These are phyloP conservation scores for Trichoderma orchidacearum DNA, from an alignment of 495 filamentous ascomycete species.

Conservation along the genomic window DNA sequence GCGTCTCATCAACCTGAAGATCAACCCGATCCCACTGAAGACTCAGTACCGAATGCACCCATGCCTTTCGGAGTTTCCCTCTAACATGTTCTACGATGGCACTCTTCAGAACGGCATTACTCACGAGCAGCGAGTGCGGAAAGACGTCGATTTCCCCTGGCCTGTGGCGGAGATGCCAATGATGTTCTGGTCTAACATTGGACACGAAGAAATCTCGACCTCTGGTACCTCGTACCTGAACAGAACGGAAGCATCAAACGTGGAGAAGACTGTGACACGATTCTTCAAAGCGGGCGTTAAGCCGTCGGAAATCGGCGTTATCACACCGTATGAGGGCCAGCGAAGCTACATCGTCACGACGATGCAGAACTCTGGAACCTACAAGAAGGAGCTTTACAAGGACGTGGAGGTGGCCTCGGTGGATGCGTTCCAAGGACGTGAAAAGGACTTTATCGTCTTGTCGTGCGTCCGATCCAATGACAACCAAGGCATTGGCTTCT, in stretches of 20 bases:
- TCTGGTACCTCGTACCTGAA: slow-evolving; percentile 98
- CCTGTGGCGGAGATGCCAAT: slow-evolving; percentile 87
- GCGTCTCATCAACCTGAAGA: slow-evolving; percentile 85
- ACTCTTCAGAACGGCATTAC: slow-evolving; percentile 96
- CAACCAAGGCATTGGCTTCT: slow-evolving; percentile 97
- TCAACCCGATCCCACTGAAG: slow-evolving; percentile 83
- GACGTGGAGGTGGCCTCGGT: slow-evolving; percentile 98
- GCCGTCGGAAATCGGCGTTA: slow-evolving; percentile 86
- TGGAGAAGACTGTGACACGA: slow-evolving; percentile 94
- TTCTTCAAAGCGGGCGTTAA: slow-evolving; percentile 99
- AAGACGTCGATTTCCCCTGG: slow-evolving; percentile 97
- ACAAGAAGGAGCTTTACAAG: slow-evolving; percentile 98
- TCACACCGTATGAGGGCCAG: slow-evolving; percentile 97
- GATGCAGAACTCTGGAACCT: slow-evolving; percentile 93
- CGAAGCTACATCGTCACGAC: slow-evolving; percentile 97
- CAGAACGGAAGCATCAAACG: slow-evolving; percentile 89
- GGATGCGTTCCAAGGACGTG: slow-evolving; percentile 96
- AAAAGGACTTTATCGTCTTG: slow-evolving; percentile 98
- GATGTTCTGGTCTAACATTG: slow-evolving; percentile 99
- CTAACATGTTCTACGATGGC: slow-evolving; percentile 99
- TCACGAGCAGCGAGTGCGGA: slow-evolving; percentile 70
- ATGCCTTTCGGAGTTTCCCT: slow-evolving; percentile 93
- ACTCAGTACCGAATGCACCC: slow-evolving; percentile 99
- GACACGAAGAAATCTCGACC: slow-evolving; percentile 95
- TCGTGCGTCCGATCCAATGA: slow-evolving; percentile 98